These are phyloP conservation scores for Helotiales sp. DNA, from an alignment of 2,329 filamentous ascomycete species.

Conservation along the genomic window DNA sequence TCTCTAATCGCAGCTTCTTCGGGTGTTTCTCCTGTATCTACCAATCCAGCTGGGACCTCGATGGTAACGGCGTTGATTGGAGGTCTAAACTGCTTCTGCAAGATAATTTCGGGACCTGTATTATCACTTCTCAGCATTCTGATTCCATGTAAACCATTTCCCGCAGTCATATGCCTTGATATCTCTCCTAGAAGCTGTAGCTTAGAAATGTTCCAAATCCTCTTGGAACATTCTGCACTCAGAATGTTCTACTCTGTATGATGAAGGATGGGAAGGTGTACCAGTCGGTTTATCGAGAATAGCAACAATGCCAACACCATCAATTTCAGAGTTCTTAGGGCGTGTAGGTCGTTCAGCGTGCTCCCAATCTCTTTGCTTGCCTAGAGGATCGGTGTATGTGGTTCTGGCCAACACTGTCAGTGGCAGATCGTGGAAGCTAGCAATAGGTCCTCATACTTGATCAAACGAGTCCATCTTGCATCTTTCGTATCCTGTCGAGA, in stretches of 20 bases:
- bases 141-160: too few species aligned
- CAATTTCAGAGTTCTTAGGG: conserved; percentile 60
- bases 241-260: too few species aligned
- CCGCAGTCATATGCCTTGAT: too few species aligned
- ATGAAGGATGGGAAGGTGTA: conserved; percentile 16
- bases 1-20: conserved; percentile 64
- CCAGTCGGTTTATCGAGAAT: conserved; percentile 58
- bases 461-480: conserved; percentile 54
- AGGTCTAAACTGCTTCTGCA: conserved; percentile 68
- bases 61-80: conserved; percentile 60
- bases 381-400: conserved; percentile 64
- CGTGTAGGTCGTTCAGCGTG: conserved; percentile 71
- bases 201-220: too few species aligned
- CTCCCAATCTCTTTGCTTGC: conserved; percentile 65
- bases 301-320: conserved; percentile 73
- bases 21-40: conserved; percentile 61
- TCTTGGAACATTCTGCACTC: too few species aligned
- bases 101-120: conserved; percentile 51
- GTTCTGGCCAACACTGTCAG: conserved; percentile 42
- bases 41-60: conserved; percentile 64
- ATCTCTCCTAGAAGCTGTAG: too few species aligned
- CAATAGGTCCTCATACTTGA: conserved; percentile 2
- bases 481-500: conserved; percentile 37
- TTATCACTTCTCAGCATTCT: neutral
- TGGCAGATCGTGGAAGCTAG: neutral